Conservation (phyloP, 805 yeast species). For the Suhomyces sp. region DNA sequence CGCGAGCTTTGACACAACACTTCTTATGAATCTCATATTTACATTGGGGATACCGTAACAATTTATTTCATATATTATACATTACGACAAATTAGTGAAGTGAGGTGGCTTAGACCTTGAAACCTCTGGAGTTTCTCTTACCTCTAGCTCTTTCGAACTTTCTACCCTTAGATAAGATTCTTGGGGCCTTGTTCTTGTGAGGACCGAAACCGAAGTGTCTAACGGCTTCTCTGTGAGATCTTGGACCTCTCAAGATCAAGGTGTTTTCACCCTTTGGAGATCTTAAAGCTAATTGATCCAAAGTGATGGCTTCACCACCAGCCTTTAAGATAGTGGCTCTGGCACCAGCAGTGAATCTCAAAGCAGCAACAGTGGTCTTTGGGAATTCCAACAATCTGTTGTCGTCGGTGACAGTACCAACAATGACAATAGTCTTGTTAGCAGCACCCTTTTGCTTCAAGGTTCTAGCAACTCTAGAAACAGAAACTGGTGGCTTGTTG, state of each 20-base stretch:
- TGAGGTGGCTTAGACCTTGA: conserved; percentile 83
- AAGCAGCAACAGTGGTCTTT: conserved; percentile 97
- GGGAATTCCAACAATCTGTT: conserved; percentile 91
- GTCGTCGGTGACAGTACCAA: conserved; percentile 99
- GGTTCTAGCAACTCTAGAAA: conserved; percentile 85
- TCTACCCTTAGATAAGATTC: conserved; percentile 96
- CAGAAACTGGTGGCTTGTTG: conserved; percentile 99
- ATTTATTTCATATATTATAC: conserved; percentile 8
- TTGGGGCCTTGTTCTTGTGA: conserved; percentile 99
- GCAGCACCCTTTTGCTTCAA: conserved; percentile 79
- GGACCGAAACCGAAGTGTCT: conserved; percentile 99
- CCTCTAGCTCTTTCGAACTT: conserved; percentile 99
- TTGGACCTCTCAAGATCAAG: conserved; percentile 96
- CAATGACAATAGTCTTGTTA: conserved; percentile 92
- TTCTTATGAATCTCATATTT: not conserved
- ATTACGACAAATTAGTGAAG: conserved; percentile 8
- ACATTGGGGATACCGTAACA: conserved; percentile 2
- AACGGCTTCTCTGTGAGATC: conserved; percentile 98
- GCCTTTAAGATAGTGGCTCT: conserved; percentile 95
- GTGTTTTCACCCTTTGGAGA: conserved; percentile 99
- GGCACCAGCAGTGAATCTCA: conserved; percentile 99
- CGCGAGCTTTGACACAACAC: not conserved
- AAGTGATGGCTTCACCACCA: conserved; percentile 99
- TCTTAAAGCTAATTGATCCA: conserved; percentile 98
- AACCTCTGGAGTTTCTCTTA: conserved; percentile 98